phyloP scores from a whole-genome alignment of 2,329 filamentous ascomycete species.

The Verticillium tricorpus region DNA sequence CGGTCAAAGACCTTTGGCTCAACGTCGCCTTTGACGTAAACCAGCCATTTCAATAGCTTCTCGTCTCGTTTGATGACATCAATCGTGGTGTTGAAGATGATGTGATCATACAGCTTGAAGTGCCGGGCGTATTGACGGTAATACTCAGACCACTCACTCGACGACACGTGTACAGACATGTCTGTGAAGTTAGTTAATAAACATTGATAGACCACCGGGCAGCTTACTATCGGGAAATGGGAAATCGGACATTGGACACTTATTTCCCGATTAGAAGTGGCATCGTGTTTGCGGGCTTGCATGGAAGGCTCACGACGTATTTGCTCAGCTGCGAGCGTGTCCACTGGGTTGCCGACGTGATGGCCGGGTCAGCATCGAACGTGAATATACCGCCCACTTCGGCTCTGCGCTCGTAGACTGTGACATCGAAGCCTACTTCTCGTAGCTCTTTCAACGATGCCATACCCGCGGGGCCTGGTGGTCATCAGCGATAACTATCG shows the following conservation, averaged over 20 bases:
- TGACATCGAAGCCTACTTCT: constrained; percentile 19
- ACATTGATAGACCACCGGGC: background rate
- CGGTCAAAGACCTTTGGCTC: constrained; percentile 16
- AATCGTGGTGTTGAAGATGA: constrained; percentile 13
- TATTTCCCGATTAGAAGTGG: background rate
- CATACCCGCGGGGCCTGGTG: constrained; percentile 15
- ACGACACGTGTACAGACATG: background rate
- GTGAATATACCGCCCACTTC: constrained; percentile 18
- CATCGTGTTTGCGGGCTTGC: background rate
- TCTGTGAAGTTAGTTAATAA: background rate
- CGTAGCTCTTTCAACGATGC: constrained; percentile 17
- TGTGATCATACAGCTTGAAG: constrained; percentile 13
- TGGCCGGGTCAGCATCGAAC: constrained; percentile 14
- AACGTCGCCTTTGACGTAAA: constrained; percentile 10
- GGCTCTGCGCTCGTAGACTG: constrained; percentile 16
- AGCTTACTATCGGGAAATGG: constrained; percentile 17
- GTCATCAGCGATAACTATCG: background rate
- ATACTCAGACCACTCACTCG: constrained; percentile 10
- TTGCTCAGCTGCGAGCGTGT: constrained; percentile 19
- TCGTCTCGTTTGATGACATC: constrained; percentile 11
- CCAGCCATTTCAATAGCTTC: constrained; percentile 11
- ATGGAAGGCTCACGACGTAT: constrained; percentile 14
- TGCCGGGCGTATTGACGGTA: constrained; percentile 17
- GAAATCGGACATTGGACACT: constrained; percentile 18
- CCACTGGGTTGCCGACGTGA: constrained; percentile 15